Conservation (phyloP, 2,329 filamentous ascomycete genomes). For the Xylariaceae sp. region DNA sequence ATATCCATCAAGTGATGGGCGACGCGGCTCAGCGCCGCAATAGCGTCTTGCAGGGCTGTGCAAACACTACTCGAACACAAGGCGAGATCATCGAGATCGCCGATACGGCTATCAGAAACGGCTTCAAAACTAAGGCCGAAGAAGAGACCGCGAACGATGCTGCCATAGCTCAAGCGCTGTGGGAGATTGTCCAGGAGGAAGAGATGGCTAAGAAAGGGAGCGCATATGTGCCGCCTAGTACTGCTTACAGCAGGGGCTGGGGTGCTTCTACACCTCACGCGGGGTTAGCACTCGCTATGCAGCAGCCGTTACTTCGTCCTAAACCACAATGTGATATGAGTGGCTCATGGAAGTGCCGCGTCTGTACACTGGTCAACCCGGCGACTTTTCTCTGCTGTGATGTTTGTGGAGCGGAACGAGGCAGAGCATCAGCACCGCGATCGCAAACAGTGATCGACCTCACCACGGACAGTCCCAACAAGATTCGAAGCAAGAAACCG, state of each 20-base stretch:
- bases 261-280: not conserved
- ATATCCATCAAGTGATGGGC: conserved; percentile 68
- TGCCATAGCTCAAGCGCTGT: conserved; percentile 79
- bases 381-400: conserved; percentile 49
- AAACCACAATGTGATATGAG: conserved; percentile 2
- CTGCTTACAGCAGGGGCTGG: conserved; percentile 21
- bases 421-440: conserved; percentile 23
- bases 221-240: conserved; percentile 46
- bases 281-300: conserved; percentile 26
- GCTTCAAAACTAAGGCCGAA: conserved; percentile 77
- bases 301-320: conserved; percentile 9
- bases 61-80: conserved; percentile 61
- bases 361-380: conserved; percentile 55
- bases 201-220: conserved; percentile 52
- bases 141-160: conserved; percentile 84
- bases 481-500: conserved; percentile 9
- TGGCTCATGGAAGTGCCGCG: conserved; percentile 46
- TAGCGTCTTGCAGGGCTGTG: conserved; percentile 67
- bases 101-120: conserved; percentile 60
- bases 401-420: conserved; percentile 47
- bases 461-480: conserved; percentile 15
- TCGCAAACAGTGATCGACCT: conserved; percentile 25
- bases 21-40: conserved; percentile 65
- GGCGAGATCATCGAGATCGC: conserved; percentile 60
- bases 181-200: conserved; percentile 82